Evolutionary conservation across 495 filamentous ascomycete species (phyloP), one percentile per base, ranked within the genome.

Genomic region (Sabuloglossum arenarium): DNA sequence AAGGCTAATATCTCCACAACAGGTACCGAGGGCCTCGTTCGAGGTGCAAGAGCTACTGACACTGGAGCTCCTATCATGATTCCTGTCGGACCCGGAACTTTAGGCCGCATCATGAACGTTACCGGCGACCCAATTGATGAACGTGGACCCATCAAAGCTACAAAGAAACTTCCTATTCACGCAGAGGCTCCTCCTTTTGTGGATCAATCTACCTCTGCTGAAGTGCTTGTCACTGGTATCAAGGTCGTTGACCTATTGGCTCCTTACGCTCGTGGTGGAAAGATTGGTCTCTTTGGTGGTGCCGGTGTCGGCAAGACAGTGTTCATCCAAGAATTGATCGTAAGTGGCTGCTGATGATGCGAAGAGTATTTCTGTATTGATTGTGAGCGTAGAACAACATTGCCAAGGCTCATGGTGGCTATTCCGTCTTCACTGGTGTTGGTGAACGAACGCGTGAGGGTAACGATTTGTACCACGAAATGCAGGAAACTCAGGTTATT

Each of bases 401-500:
- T 67, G 91, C 91, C 75, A 98, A 98, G 81, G 91, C 91, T 66
- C 91, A 98, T 77, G 93, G 91, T 91, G 91, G 91, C 90, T 98
- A 93, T 85, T 98, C 91, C 62, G 93, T 98, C 66, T 98, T 98
- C 83, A 94, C 86, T 70, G 91, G 91, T 88, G 91, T 98, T 73
- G 91, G 91, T 67, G 91, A 98, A 85, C 91, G 91, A 78, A 98
- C 91, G 67, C 91, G 91, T 84, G 91, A 98, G 82, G 91, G 91
- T 82, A 98, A 98, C 82, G 91, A 98, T 83, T 75, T 98, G 80
- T 98, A 98, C 84, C 93, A 98, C 78, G 91, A 98, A 85, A 98
- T 98, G 91, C 91, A 98, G 79, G 89, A 98, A 78, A 98, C 91
- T 67, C 81, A 82, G 75, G 91, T 98, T 80, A 98, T 98, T 75